These are phyloP conservation scores for Rhexocercosporidium sp. DNA, from an alignment of 2,329 filamentous ascomycete species.

Conservation along the genomic window DNA sequence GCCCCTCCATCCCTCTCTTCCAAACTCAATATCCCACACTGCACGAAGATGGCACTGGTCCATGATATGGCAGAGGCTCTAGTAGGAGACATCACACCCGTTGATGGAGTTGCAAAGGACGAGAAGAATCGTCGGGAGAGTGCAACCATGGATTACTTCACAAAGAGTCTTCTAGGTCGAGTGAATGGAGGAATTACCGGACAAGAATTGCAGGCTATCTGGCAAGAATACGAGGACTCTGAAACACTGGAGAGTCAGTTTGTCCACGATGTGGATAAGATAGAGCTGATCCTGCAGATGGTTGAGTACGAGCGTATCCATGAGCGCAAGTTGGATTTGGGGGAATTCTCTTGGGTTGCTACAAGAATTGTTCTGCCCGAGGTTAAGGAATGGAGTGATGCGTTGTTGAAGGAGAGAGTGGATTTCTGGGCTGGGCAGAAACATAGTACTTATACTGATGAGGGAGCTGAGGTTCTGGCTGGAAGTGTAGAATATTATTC, in stretches of 20 bases:
- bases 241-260: slow-evolving; percentile 84
- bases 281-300: slow-evolving; percentile 95
- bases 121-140: slow-evolving; percentile 91
- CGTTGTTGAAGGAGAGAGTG: slow-evolving; percentile 77
- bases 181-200: slow-evolving; percentile 76
- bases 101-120: slow-evolving; percentile 81
- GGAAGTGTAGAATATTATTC: slow-evolving; percentile 15
- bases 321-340: slow-evolving; percentile 71
- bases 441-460: slow-evolving; percentile 39
- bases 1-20: slow-evolving; percentile 76
- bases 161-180: slow-evolving; percentile 68
- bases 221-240: slow-evolving; percentile 95
- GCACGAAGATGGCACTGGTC: slow-evolving; percentile 93
- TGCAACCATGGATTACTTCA: slow-evolving; percentile 91
- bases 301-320: slow-evolving; percentile 87
- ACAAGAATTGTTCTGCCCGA: slow-evolving; percentile 75
- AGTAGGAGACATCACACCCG: slow-evolving; percentile 95
- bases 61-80: slow-evolving; percentile 98
- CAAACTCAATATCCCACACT: slow-evolving; percentile 77
- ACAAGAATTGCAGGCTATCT: slow-evolving; percentile 75
- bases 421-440: slow-evolving; percentile 66
- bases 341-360: slow-evolving; percentile 85
- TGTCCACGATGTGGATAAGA: slow-evolving; percentile 97
- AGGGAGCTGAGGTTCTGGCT: background rate
- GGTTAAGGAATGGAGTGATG: slow-evolving; percentile 78